Base-by-base conservation (phyloP, 495 filamentous ascomycete species). In the Geoglossum glabrum region DNA sequence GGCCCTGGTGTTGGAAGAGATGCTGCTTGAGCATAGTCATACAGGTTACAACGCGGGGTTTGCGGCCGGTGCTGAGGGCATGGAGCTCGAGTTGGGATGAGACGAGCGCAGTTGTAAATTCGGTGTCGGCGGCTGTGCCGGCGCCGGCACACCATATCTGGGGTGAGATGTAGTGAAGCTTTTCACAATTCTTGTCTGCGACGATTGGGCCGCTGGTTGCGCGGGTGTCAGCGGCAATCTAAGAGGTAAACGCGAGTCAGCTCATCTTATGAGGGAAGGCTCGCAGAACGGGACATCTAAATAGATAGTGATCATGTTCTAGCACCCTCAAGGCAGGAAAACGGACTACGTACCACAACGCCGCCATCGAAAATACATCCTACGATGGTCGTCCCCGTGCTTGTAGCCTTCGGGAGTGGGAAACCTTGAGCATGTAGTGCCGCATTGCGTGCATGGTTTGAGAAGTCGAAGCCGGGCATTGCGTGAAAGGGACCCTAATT, bases 11-110 rank as follows among this genome's bases (percentile, higher is more conserved):
- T 61, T 85, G 82, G 84, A 97, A 99, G 60, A 99, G 84, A 71
- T 97, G 90, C 71, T 99, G 93, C 76, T 99, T 99, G 54, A 99
- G 84, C 76, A 99, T 85, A 13, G 93, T 99, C 93, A 99, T 99
- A 76, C 88, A 94, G 47, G 93, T 99, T 58, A 95, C 90, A 58
- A 99, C 93, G 61, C 93, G 86, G 23, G 93, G 90, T 70, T 90
- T 88, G 64, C 93, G 90, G 67, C 90, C 90, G 3, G 92, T 96
- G 47, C 86, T 94, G 59, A 97, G 80, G 25, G 90, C 79, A 73
- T 97, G 93, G 43, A 99, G 81, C 73, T 99, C 93, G 65, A 99
- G 81, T 71, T 95, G 90, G 55, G 93, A 99, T 69, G 87, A 94
- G 76, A 99, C 95, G 68, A 99, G 81, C 63, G 93, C 82, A 54